Evolutionary conservation across 2,329 filamentous ascomycete species (phyloP), one percentile per base, ranked within the genome.

Genomic region (Sclerotinia trifoliorum): DNA sequence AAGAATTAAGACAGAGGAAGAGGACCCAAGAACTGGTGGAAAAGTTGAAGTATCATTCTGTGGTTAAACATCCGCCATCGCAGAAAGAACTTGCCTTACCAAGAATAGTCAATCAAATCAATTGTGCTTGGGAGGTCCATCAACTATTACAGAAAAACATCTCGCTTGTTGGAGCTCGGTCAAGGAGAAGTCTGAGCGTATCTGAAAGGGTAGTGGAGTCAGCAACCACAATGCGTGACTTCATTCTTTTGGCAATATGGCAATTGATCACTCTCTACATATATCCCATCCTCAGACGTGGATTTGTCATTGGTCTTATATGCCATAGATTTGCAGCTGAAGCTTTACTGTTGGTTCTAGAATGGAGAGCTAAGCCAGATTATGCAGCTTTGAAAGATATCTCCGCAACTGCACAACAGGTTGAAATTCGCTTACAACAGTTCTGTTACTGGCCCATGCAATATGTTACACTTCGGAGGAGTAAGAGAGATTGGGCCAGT

Each of bases 401-500:
- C 56, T 98, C 94, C 44, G 95, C 95, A 19, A 98, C 94, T 0
- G 95, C 95, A 32, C 95, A 99, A 78, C 95, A 99, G 79, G 89
- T 99, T 48, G 95, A 99, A 79, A 97, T 99, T 72, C 91, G 95
- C 6, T 84, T 99, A 29, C 93, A 98, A 77, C 95, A 99, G 78
- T 98, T 98, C 77, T 98, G 94, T 80, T 99, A 99, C 79, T 98
- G 94, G 94, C 96, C 95, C 2, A 93, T 96, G 80, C 94, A 99
- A 78, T 97, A 98, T 77, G 85, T 94, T 55, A 98, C 93, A 21
- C 80, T 99, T 58, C 90, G 94, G n/a, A 89, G 92, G 76, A 86
- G 94, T 51, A 96, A 96, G 77, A 88, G 90, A 71, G 93, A 96
- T 74, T 98, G 95, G 94, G 92, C 93, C 69, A 98, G 94, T 78